Percentiles rank a stretch among this genome's conserved stretches.
phyloP scores from a whole-genome alignment of 2,329 filamentous ascomycete species.

The Penicillium sp. region DNA sequence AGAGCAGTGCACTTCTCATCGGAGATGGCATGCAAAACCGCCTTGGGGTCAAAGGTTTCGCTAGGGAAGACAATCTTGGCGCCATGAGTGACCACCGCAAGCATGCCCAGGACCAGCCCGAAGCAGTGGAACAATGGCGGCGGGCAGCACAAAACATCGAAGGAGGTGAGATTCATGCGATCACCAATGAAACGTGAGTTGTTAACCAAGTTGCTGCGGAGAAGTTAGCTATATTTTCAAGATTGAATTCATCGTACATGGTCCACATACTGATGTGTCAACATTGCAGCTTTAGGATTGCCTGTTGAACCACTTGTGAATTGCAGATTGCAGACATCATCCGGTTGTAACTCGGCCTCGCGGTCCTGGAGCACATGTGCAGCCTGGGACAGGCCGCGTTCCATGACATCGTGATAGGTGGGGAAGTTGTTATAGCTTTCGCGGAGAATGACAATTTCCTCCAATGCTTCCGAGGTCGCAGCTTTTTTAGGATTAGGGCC shows the following conservation, averaged over 20 bases:
- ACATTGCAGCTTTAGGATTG: conserved; percentile 69
- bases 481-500: conserved; percentile 33
- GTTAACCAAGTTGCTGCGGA: conserved; percentile 50
- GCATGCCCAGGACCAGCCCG: conserved; percentile 71
- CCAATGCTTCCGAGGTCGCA: conserved; percentile 37
- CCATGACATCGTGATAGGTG: conserved; percentile 60
- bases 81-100: conserved; percentile 71
- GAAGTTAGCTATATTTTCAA: background rate
- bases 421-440: conserved; percentile 54
- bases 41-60: conserved; percentile 67
- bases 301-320: conserved; percentile 75
- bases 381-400: conserved; percentile 50
- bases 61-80: conserved; percentile 72
- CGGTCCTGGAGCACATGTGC: conserved; percentile 53
- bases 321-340: conserved; percentile 70
- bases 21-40: conserved; percentile 64
- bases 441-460: conserved; percentile 60
- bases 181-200: conserved; percentile 70
- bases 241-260: background rate
- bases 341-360: conserved; percentile 57
- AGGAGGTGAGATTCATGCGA: conserved; percentile 65
- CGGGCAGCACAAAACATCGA: conserved; percentile 73
- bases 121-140: conserved; percentile 86
- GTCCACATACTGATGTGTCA: conserved; percentile 61
- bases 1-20: conserved; percentile 69